These are phyloP conservation scores for Aspergillus taichungensis DNA, from an alignment of 495 filamentous ascomycete genomes.

Conservation along the genomic window DNA sequence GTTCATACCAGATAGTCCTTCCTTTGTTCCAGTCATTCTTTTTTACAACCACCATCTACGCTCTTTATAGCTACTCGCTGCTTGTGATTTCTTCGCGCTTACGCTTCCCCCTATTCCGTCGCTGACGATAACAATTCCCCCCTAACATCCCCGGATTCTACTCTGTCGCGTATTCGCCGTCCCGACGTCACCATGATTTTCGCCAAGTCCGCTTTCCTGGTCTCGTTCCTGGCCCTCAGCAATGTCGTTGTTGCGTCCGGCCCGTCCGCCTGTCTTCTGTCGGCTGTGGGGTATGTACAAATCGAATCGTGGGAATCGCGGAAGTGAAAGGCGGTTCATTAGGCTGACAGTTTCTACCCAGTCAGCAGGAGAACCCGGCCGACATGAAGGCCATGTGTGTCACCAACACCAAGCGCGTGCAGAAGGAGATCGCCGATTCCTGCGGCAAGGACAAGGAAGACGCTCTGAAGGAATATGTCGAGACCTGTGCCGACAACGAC, in stretches of 20 bases:
- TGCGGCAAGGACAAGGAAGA: constrained; percentile 20
- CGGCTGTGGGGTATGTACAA: constrained; percentile 27
- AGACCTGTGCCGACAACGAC: constrained; percentile 22
- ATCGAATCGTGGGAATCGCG: neutral
- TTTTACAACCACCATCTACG: constrained; percentile 13
- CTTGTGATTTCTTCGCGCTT: constrained; percentile 21
- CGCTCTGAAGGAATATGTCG: constrained; percentile 25
- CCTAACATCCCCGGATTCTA: too few species aligned
- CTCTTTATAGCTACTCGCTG: constrained; percentile 5
- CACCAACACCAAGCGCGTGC: constrained; percentile 17
- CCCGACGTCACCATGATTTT: constrained; percentile 26
- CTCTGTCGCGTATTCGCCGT: neutral
- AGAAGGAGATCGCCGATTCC: constrained; percentile 19
- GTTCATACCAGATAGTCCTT: constrained; percentile 7
- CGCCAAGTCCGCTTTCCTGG: constrained; percentile 25
- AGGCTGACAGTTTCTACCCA: constrained; percentile 13
- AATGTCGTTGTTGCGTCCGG: constrained; percentile 21
- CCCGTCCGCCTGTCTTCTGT: constrained; percentile 29
- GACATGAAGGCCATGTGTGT: constrained; percentile 25
- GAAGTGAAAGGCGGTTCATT: neutral
- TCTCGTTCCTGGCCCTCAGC: constrained; percentile 28
- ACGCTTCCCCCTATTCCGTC: neutral
- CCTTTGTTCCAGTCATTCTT: constrained; percentile 1
- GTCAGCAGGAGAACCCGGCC: constrained; percentile 19
- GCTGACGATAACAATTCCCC: neutral